Conservation (phyloP, 208 protist species). For the Tritrichomonas musculus region DNA sequence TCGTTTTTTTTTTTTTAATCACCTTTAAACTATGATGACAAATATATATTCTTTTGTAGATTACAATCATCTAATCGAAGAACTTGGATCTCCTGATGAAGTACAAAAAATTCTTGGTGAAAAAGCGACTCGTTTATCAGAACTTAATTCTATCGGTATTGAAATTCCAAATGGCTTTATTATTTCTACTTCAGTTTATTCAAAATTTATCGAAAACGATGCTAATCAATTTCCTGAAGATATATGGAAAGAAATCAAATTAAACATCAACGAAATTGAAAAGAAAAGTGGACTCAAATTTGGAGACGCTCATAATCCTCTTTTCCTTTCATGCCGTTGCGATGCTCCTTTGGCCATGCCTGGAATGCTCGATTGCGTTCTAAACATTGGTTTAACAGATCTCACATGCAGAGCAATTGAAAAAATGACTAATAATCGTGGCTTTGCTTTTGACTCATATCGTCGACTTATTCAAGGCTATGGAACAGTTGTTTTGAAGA, state of each 20-base stretch:
- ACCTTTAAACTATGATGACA: no score
- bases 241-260: background rate
- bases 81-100: background rate
- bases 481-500: background rate
- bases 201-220: background rate
- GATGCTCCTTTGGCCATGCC: background rate
- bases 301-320: background rate
- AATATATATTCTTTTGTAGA: background rate
- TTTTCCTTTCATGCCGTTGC: background rate
- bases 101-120: background rate
- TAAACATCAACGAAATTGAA: background rate
- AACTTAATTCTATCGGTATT: background rate
- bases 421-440: background rate
- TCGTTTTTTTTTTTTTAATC: no score
- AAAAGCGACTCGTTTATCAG: background rate
- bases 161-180: background rate
- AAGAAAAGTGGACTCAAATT: background rate
- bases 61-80: background rate
- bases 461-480: background rate
- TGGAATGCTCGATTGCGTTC: background rate
- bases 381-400: constrained; percentile 12
- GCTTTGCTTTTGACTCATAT: constrained; percentile 4
- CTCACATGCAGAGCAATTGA: background rate
- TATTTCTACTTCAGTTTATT: background rate
- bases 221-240: background rate